Conservation (phyloP, 2,329 filamentous ascomycete genomes). For the Monilinia vaccinii-corymbosi region DNA sequence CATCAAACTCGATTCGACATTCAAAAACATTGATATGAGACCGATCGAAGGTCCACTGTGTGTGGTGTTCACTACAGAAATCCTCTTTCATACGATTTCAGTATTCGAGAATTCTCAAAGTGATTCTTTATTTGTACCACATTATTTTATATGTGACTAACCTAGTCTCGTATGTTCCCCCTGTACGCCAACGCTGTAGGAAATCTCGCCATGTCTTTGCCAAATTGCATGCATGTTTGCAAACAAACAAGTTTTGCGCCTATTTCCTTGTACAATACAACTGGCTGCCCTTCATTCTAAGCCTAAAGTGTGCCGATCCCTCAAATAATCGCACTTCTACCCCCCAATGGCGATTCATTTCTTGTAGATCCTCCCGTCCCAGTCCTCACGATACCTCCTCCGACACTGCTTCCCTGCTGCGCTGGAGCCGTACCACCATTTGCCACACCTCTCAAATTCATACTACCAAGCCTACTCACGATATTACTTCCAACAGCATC, state of each 20-base stretch:
- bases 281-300: not conserved
- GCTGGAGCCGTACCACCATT: constrained; percentile 5
- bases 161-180: not conserved
- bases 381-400: constrained; percentile 6
- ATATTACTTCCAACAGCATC: constrained; percentile 89
- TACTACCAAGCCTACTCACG: constrained; percentile 75
- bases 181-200: not conserved
- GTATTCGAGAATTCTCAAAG: not conserved
- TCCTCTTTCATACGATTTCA: not conserved
- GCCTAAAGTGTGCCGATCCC: not conserved
- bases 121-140: not conserved
- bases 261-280: not conserved
- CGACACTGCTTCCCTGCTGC: not conserved
- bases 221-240: not conserved
- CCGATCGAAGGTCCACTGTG: not conserved
- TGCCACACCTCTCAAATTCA: constrained; percentile 34
- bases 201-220: not conserved
- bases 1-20: not conserved
- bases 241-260: not conserved
- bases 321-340: constrained; percentile 12
- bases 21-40: not conserved
- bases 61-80: not conserved
- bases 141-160: not conserved
- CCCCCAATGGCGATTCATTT: constrained; percentile 5
- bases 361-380: constrained; percentile 7